Evolutionary conservation across 2,329 filamentous ascomycete genomes (phyloP), one percentile per base, ranked within the genome.

Genomic region (Phialemonium atrogriseum): DNA sequence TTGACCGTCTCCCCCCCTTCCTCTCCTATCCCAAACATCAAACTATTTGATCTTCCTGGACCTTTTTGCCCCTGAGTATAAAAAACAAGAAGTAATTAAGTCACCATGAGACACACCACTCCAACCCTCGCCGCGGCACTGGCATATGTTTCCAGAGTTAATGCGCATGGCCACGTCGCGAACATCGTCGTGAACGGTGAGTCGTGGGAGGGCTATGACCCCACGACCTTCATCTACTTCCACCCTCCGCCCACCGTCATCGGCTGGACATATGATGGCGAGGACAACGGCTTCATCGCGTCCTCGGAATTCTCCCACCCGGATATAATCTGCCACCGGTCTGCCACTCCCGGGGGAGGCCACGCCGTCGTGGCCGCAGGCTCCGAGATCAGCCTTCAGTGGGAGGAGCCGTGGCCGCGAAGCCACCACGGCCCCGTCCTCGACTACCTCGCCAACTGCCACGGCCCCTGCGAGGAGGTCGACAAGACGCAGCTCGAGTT

Each of bases 401-500:
- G 63, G 63, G 53, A 43, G 16, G 42, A 40, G 13, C 44, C 40
- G 2, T 67, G 62, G 64, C 59, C 62, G 22, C 53, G 52, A 1
- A 52, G 47, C 16, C 65, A 69, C 48, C 41, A 59, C 20, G 61
- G 69, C 0, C 76, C 77, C 7, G 68, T 81, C 44, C 64, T 81
- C 40, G 69, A 69, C 51, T 81, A 80, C 59, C 57, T 80, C 11
- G 77, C 77, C 34, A 64, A 64, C 44, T 77, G 72, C 55, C 58
- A 62, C 20, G 72, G 67, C 14, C 65, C 75, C 50, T 79, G 71
- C 52, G 58, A 66, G 22, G 50, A 52, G 1, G 70, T 67, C 34
- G 65, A 71, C 52, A 70, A 73, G 52, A 55, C 51, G 3, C 47
- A 56, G 5, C 62, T 80, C 18, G 53, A 69, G 41, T 80, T 70